Base-by-base conservation (phyloP, 225 moss, liverwort and hornwort species). In the Pseudisothecium myosuroides region DNA sequence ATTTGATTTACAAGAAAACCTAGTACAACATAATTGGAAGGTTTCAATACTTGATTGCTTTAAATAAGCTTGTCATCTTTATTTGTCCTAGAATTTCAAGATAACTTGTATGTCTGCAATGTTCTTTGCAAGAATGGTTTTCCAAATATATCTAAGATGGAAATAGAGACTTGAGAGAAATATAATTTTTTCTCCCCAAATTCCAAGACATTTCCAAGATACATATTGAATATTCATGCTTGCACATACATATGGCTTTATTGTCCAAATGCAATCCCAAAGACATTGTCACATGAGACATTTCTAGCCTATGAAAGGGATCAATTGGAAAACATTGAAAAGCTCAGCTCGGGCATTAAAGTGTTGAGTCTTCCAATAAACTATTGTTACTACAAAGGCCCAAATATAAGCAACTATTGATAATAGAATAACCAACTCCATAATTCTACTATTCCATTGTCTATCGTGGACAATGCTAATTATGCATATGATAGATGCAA, bases 391-490 rank as follows among this genome's bases (percentile, higher is more conserved):
- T 61, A 61, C 27, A 10, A 62, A 31, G 61, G 50, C 31, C 79
- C 61, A 61, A 14, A 14, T 24, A 20, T 71, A 80, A 60, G 23
- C 14, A 85, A 27, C 14, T 39, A 24, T 41, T 2, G 1, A 36
- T 69, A 69, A 26, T 15, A 39, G 1, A 32, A 22, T 1, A 26
- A 7, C 1, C 41, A 21, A 50, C 7, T 0, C 4, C 1, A 7
- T 6, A 6, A 7, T 8, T 50, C 7, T 45, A 31, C 3, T 3
- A 12, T 7, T 9, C 17, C 17, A 18, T 17, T 1, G 16, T 5
- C 17, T 16, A 16, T 17, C 5, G 9, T 5, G 2, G 5, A 43
- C 4, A 28, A 27, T 1, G 2, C 1, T 0, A 19, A 8, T 50
- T 6, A 32, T 13, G 1, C 0, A 0, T 18, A 21, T 20, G 6